Percentiles rank a stretch among this genome's conserved stretches.
Evolutionary conservation across 306 rosid genomes (phyloP).

Genomic region (Glycine latifolia): DNA sequence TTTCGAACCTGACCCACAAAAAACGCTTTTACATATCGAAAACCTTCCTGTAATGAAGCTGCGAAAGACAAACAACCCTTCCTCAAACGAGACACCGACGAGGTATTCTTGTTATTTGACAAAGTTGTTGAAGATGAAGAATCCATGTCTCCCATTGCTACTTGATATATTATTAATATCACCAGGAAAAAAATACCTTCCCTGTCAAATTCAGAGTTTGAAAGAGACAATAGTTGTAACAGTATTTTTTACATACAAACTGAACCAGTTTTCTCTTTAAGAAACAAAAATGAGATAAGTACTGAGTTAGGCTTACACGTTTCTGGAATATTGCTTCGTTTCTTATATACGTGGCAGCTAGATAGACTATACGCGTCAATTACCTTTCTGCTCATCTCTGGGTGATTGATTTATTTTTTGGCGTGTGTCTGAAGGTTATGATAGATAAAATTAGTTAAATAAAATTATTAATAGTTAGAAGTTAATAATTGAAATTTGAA

Average conservation of each 20-base stretch:
- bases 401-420: no score
- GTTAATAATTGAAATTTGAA: no score
- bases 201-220: neutral
- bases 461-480: no score
- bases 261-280: neutral
- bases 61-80: conserved; percentile 44
- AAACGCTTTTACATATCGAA: conserved; percentile 49
- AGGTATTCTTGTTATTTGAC: conserved; percentile 31
- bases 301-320: conserved; percentile 26
- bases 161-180: neutral
- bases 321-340: conserved; percentile 1
- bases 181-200: neutral
- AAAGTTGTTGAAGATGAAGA: conserved; percentile 28
- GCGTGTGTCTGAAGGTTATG: no score
- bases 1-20: conserved; percentile 55
- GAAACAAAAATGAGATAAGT: neutral
- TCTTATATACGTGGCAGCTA: conserved; percentile 43
- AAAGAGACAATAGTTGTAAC: neutral
- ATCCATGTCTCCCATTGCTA: conserved; percentile 33
- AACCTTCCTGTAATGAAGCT: conserved; percentile 48
- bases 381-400: no score
- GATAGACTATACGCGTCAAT: no score
- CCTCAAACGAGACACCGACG: conserved; percentile 35
- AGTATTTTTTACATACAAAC: neutral
- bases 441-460: no score